Percentiles rank a stretch among this genome's conserved stretches.
Conservation (phyloP, 208 protist species). For the Leishmania martiniquensis region DNA sequence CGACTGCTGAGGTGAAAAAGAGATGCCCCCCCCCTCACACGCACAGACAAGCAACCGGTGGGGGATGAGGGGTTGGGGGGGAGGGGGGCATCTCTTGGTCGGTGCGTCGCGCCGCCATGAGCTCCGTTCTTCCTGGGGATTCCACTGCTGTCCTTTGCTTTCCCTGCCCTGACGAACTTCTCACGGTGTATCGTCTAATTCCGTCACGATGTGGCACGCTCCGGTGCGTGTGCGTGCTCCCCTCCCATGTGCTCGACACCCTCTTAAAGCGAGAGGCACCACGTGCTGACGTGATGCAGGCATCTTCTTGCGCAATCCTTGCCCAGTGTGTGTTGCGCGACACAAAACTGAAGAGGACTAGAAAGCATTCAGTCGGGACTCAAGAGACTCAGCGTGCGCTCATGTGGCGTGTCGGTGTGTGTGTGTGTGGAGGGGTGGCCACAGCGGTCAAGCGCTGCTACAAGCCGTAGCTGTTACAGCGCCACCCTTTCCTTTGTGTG, state of each 20-base stretch:
- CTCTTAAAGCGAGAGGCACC: neutral
- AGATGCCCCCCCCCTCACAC: neutral
- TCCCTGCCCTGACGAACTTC: neutral
- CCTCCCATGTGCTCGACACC: neutral
- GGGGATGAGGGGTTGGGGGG: neutral
- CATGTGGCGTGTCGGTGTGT: neutral
- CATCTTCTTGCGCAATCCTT: neutral
- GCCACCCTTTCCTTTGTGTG: neutral
- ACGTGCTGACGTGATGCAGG: neutral
- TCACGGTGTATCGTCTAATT: neutral
- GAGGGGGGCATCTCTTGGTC: neutral
- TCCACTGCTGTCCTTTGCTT: neutral
- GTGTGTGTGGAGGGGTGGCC: too few species aligned
- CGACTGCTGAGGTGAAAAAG: conserved; percentile 36
- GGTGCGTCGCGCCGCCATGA: neutral
- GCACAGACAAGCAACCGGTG: too few species aligned
- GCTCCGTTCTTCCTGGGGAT: neutral
- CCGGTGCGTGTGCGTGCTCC: too few species aligned
- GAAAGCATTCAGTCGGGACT: neutral
- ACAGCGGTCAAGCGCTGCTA: neutral
- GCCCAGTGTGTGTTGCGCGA: neutral
- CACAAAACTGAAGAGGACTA: neutral
- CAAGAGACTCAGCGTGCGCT: neutral
- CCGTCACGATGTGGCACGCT: neutral
- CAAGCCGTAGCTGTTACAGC: neutral